Base-by-base conservation (phyloP, 768 basidiomycete genomes). In the Strobilomyces confusus region DNA sequence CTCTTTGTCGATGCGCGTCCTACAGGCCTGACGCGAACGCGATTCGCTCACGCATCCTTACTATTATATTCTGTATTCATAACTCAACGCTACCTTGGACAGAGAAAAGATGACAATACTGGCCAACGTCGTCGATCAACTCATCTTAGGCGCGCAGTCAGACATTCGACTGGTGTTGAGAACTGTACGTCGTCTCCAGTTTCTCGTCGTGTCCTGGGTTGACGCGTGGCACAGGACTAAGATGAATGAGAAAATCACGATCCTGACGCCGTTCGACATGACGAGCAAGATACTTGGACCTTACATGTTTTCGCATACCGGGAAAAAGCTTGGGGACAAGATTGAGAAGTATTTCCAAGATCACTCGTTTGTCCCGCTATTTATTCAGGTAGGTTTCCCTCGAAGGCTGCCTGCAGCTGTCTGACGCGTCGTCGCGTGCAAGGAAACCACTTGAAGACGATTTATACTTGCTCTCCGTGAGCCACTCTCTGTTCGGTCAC, bases 311-410 rank as follows among this genome's bases (percentile, higher is more conserved):
- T 89, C 91, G 3, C 64, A 77, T 33, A 95, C 89, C 0, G 80
- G 88, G 47, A 85, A 92, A 67, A 85, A 89, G 0, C 75, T 98
- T 3, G 83, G 80, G 29, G 92, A 98, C 58, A 98, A 98, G 74
- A 90, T 95, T 76, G 95, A 98, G 49, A 69, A 90, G 55, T 99
- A 98, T 70, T 99, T 98, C 73, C 93, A 97, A 53, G 97, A 99
- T 63, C 90, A 92, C 65, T 83, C 88, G 1, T 93, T 98, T 60
- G 81, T 98, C 45, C 97, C 97, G 0, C 72, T 99, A 30, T 98
- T 99, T 69, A 89, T 98, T 43, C 93, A 97, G 78, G 93, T 92
- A 40, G 69, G 57, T 58, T 42, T 48, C 9, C 19, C 23, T 5
- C 19, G 8, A 3, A 5, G 5, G 4, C 4, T 11, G 17, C 17